Conservation (phyloP, 176 grass and related monocot genomes). For the Themeda triandra region DNA sequence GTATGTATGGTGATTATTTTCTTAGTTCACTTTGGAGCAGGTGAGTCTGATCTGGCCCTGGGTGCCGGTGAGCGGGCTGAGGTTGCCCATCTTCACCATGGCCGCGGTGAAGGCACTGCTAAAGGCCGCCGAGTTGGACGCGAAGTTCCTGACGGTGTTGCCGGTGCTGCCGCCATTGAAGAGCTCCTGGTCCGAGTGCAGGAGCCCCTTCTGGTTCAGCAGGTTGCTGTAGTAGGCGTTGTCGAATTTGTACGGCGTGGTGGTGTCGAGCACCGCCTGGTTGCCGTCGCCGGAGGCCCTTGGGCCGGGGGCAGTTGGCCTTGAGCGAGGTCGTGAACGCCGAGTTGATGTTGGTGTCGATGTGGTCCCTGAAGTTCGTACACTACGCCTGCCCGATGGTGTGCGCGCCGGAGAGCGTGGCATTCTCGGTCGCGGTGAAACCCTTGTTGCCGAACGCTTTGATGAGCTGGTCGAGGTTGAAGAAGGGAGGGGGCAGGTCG, state of each 20-base stretch:
- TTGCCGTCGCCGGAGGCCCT: conserved; percentile 33
- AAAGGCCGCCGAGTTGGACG: conserved; percentile 33
- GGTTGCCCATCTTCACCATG: conserved; percentile 53
- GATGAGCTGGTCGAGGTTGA: conserved; percentile 33
- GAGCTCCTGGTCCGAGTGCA: conserved; percentile 76
- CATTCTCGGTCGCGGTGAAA: conserved; percentile 50
- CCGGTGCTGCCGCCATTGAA: conserved; percentile 66
- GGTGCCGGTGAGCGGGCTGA: conserved; percentile 15
- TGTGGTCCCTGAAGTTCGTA: conserved; percentile 33
- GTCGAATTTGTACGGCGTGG: conserved; percentile 39
- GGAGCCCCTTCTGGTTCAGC: conserved; percentile 39
- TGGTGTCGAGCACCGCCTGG: conserved; percentile 56
- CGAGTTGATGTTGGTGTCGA: conserved; percentile 60
- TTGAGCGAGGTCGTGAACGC: conserved; percentile 31
- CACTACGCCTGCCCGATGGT: conserved; percentile 72
- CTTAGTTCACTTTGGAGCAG: conserved; percentile 35
- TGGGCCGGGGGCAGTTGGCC: conserved; percentile 45
- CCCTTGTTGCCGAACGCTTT: conserved; percentile 34
- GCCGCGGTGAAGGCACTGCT: conserved; percentile 31
- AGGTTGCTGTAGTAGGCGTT: conserved; percentile 68
- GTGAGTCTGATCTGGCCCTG: conserved; percentile 39
- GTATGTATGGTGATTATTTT: neutral
- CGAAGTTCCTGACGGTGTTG: conserved; percentile 42
- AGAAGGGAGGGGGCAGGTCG: conserved; percentile 43
- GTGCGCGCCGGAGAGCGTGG: conserved; percentile 72